Conservation (phyloP, 768 basidiomycete species). For the Chiua virens region DNA sequence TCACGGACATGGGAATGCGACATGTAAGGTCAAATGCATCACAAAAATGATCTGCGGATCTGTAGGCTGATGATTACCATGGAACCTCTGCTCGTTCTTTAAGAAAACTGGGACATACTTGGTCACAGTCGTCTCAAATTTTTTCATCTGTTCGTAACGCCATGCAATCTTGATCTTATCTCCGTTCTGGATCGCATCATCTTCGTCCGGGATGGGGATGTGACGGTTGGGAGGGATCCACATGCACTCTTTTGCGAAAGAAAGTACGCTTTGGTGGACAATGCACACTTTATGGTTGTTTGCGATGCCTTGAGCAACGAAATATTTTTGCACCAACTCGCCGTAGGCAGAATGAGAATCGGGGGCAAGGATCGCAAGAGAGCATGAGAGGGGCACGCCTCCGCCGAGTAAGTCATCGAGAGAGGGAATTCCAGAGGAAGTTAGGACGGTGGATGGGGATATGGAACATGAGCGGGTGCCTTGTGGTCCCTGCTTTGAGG, state of each 20-base stretch:
- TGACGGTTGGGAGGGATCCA: constrained; percentile 53
- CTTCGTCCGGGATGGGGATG: constrained; percentile 32
- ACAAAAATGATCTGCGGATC: constrained; percentile 63
- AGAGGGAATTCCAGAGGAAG: constrained; percentile 88
- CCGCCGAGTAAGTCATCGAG: constrained; percentile 95
- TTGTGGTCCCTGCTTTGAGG: constrained; percentile 46
- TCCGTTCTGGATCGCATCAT: constrained; percentile 36
- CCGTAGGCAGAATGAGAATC: constrained; percentile 87
- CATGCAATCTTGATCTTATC: constrained; percentile 93
- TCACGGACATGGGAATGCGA: constrained; percentile 51
- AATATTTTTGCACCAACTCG: constrained; percentile 84
- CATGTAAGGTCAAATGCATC: constrained; percentile 70
- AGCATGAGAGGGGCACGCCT: constrained; percentile 81
- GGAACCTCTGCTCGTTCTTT: background rate
- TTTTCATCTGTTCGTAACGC: constrained; percentile 93
- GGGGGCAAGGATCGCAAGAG: constrained; percentile 72
- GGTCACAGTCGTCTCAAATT: constrained; percentile 82
- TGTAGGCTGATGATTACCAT: constrained; percentile 26
- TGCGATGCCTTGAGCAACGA: constrained; percentile 82
- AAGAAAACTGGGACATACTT: constrained; percentile 43
- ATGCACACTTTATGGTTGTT: constrained; percentile 68
- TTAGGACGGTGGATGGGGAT: constrained; percentile 54
- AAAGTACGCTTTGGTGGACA: constrained; percentile 55
- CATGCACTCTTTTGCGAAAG: constrained; percentile 75
- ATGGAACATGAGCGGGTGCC: constrained; percentile 62